phyloP scores from a whole-genome alignment of 129 eudicot species.

The Artemisia tridentata region DNA sequence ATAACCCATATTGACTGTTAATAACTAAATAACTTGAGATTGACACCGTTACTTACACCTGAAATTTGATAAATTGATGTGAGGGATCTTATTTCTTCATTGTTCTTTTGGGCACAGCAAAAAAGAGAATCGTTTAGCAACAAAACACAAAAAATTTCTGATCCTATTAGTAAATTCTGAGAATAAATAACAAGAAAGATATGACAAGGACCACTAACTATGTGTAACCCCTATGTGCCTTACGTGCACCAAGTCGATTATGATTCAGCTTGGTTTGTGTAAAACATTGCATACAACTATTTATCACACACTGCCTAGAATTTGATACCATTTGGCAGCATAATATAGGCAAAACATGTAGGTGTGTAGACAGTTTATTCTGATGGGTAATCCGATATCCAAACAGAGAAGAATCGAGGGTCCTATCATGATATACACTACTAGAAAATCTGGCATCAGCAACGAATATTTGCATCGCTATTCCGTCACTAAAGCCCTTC shows the following conservation, averaged over 20 bases:
- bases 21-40: too few relatives aligned
- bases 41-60: background rate
- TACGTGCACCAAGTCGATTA: background rate
- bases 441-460: too few relatives aligned
- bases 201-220: slow-evolving; percentile 4
- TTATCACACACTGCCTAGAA: background rate
- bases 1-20: too few relatives aligned
- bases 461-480: too few relatives aligned
- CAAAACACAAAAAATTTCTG: background rate
- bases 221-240: background rate
- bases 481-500: too few relatives aligned
- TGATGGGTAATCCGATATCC: slow-evolving; percentile 24
- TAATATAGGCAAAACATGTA: slow-evolving; percentile 28
- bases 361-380: slow-evolving; percentile 20
- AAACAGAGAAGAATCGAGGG: slow-evolving; percentile 15
- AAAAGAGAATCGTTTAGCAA: background rate
- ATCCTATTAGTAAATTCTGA: background rate
- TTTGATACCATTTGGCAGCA: slow-evolving; percentile 16
- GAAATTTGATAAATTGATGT: background rate
- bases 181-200: background rate
- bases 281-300: background rate
- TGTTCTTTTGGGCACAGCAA: background rate
- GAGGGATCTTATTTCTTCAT: too few relatives aligned
- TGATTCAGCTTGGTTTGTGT: background rate
- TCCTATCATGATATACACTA: slow-evolving; percentile 25